Conservation (phyloP, 257 asterid species). For the Capsicum pubescens region DNA sequence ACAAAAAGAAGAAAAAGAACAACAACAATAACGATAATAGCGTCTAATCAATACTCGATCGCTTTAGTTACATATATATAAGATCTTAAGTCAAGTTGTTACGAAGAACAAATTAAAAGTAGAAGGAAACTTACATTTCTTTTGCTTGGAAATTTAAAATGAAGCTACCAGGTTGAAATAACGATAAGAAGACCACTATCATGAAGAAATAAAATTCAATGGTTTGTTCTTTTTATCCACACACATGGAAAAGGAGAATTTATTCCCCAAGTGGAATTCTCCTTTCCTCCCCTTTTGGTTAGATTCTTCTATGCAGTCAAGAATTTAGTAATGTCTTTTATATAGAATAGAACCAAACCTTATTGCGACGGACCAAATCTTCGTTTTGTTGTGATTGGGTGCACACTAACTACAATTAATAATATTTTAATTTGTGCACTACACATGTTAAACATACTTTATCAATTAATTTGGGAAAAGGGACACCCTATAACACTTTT, state of each 20-base stretch:
- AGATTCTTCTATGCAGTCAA: not conserved
- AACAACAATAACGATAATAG: not conserved
- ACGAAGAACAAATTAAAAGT: not conserved
- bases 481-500: too few relatives aligned
- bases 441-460: not conserved
- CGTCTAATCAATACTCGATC: not conserved
- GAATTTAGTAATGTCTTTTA: not conserved
- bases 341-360: not conserved
- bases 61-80: not conserved
- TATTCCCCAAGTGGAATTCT: not conserved
- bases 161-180: conserved; percentile 6
- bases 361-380: not conserved
- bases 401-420: not conserved
- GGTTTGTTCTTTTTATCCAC: conserved; percentile 15
- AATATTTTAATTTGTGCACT: not conserved
- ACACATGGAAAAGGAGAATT: conserved; percentile 16
- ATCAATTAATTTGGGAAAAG: not conserved
- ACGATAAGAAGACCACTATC: not conserved
- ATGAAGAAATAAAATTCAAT: not conserved
- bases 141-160: not conserved
- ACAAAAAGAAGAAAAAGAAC: not conserved
- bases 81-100: not conserved
- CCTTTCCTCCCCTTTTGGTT: conserved; percentile 7
- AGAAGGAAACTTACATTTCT: conserved; percentile 11
- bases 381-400: not conserved